phyloP scores from a whole-genome alignment of 441 rosid species.

The Erodium moschatum region DNA sequence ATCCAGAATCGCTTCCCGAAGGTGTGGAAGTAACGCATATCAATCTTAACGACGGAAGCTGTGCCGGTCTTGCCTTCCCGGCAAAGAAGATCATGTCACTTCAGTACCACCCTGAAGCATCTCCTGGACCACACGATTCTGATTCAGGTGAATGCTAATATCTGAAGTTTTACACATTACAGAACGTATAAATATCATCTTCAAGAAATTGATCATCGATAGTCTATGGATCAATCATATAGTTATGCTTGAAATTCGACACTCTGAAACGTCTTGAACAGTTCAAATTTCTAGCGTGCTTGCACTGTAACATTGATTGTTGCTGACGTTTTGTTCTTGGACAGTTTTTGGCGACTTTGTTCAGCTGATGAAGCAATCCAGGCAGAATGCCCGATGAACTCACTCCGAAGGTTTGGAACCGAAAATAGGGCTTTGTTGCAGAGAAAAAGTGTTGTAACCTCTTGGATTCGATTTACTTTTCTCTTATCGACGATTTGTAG shows the following conservation, averaged over 20 bases:
- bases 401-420: too few relatives aligned
- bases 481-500: too few relatives aligned
- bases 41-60: constrained; percentile 65
- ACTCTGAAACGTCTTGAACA: too few relatives aligned
- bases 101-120: constrained; percentile 69
- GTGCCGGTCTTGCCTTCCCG: constrained; percentile 62
- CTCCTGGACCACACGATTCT: constrained; percentile 76
- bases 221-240: neutral
- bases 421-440: too few relatives aligned
- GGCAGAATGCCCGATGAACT: constrained; percentile 25
- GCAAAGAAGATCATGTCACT: constrained; percentile 49
- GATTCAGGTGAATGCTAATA: constrained; percentile 32
- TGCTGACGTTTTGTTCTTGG: constrained; percentile 7
- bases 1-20: constrained; percentile 55
- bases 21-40: constrained; percentile 62
- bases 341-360: constrained; percentile 49
- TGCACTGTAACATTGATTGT: too few relatives aligned
- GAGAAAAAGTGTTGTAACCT: too few relatives aligned
- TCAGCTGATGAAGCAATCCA: constrained; percentile 41
- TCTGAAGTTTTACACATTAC: neutral
- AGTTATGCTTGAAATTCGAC: too few relatives aligned
- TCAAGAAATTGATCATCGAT: neutral
- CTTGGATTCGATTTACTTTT: too few relatives aligned
- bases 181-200: neutral
- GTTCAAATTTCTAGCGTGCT: too few relatives aligned